Percentiles rank a stretch among this genome's conserved stretches.
Evolutionary conservation across 805 yeast genomes (phyloP).

Genomic region (Ascoidea tarda): DNA sequence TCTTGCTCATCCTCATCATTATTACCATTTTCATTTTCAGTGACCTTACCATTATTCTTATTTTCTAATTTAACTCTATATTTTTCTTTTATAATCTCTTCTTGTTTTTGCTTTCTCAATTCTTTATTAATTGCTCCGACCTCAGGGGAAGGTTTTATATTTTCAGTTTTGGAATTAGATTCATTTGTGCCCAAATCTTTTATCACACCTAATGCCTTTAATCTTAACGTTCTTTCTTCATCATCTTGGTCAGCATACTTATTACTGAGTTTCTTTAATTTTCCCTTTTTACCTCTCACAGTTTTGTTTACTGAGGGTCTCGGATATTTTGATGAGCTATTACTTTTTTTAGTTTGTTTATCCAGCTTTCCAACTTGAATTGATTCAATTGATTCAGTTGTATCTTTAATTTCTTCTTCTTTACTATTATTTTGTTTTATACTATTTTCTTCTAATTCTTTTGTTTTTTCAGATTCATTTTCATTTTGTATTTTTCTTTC

Average conservation of each 20-base stretch:
- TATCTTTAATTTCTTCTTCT: slow-evolving; percentile 3
- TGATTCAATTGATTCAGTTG: neutral
- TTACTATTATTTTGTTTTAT: neutral
- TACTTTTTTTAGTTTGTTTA: slow-evolving; percentile 2
- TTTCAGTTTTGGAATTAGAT: neutral
- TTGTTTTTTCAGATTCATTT: slow-evolving; percentile 7
- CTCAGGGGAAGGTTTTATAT: neutral
- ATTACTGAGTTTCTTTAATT: slow-evolving; percentile 64
- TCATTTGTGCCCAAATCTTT: slow-evolving; percentile 34
- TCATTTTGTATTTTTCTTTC: slow-evolving; percentile 3
- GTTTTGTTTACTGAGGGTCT: slow-evolving; percentile 19
- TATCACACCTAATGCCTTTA: slow-evolving; percentile 76
- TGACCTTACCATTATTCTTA: slow-evolving; percentile 19
- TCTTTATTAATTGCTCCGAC: slow-evolving; percentile 2
- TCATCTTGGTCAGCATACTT: slow-evolving; percentile 91
- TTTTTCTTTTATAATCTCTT: neutral
- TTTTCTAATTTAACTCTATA: slow-evolving; percentile 4
- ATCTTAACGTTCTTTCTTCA: slow-evolving; percentile 59
- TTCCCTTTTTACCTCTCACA: slow-evolving; percentile 77
- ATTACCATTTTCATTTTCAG: slow-evolving; percentile 4
- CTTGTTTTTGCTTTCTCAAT: slow-evolving; percentile 6
- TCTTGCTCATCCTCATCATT: slow-evolving; percentile 14
- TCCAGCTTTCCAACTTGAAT: slow-evolving; percentile 2
- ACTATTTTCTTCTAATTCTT: slow-evolving; percentile 9
- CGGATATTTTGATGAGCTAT: neutral